phyloP scores from a whole-genome alignment of 2,329 filamentous ascomycete genomes.

The Penicillium brasilianum region DNA sequence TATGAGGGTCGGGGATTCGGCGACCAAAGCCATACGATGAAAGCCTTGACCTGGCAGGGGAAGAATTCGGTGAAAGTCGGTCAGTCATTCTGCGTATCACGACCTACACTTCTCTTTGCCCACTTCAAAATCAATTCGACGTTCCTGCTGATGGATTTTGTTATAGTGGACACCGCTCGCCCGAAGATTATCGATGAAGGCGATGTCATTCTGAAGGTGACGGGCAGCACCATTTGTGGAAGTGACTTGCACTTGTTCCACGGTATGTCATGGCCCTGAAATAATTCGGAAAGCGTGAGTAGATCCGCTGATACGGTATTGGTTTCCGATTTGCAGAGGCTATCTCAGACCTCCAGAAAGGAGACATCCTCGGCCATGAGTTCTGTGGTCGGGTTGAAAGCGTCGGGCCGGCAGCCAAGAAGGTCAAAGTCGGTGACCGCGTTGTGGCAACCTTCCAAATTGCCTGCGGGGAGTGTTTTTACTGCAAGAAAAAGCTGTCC shows the following conservation, averaged over 20 bases:
- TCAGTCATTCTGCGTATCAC: slow-evolving; percentile 33
- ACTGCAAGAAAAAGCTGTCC: slow-evolving; percentile 77
- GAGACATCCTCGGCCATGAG: slow-evolving; percentile 69
- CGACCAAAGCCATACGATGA: slow-evolving; percentile 47
- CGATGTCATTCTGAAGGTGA: slow-evolving; percentile 83
- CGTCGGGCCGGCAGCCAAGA: slow-evolving; percentile 61
- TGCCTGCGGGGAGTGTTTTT: slow-evolving; percentile 70
- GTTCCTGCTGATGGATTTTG: not conserved
- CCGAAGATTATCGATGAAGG: slow-evolving; percentile 73
- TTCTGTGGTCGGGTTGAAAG: slow-evolving; percentile 59
- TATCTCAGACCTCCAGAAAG: slow-evolving; percentile 64
- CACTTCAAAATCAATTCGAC: too few species aligned
- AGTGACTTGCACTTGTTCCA: slow-evolving; percentile 61
- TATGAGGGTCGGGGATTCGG: slow-evolving; percentile 60
- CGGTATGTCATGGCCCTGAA: slow-evolving; percentile 44
- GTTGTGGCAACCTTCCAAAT: slow-evolving; percentile 90
- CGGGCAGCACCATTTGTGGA: slow-evolving; percentile 66
- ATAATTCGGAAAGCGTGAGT: not conserved
- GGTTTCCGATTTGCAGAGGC: slow-evolving; percentile 33
- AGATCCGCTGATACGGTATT: not conserved
- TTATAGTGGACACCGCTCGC: slow-evolving; percentile 65
- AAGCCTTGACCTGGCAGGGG: slow-evolving; percentile 82
- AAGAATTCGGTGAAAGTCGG: slow-evolving; percentile 77
- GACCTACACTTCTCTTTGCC: not conserved
- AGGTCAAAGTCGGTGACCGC: slow-evolving; percentile 64